Evolutionary conservation across 352 stramenopile species (phyloP).

Genomic region (Phytophthora cactorum): DNA sequence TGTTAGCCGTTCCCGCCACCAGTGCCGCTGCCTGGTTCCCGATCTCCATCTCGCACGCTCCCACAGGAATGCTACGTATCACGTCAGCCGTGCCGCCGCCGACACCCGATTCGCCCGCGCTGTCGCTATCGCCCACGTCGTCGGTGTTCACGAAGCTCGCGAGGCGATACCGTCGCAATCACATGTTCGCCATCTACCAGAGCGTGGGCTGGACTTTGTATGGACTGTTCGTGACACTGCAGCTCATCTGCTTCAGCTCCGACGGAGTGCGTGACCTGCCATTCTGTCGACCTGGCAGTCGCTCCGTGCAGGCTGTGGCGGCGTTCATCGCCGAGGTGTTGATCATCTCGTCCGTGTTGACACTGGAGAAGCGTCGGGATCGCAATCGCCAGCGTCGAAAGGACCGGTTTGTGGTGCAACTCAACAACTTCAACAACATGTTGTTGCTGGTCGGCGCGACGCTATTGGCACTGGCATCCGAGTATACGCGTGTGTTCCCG

Average conservation of each 20-base stretch:
- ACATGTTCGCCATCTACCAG: conserved; percentile 78
- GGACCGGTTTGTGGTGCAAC: conserved; percentile 66
- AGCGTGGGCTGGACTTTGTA: conserved; percentile 67
- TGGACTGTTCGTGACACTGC: conserved; percentile 51
- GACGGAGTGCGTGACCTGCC: conserved; percentile 23
- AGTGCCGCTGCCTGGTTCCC: conserved; percentile 64
- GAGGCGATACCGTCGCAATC: conserved; percentile 45
- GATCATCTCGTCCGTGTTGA: conserved; percentile 79
- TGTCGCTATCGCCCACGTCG: conserved; percentile 32
- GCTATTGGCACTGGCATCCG: conserved; percentile 62
- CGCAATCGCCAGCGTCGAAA: conserved; percentile 41
- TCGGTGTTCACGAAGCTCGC: conserved; percentile 34
- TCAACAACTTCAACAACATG: conserved; percentile 91
- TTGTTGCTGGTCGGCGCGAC: conserved; percentile 74
- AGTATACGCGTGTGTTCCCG: conserved; percentile 56
- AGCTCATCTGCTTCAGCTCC: conserved; percentile 42
- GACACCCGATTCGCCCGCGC: conserved; percentile 20
- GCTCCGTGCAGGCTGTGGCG: conserved; percentile 59
- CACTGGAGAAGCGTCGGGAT: conserved; percentile 56
- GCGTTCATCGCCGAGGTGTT: conserved; percentile 80
- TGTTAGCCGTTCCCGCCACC: conserved; percentile 62
- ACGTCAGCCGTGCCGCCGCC: conserved; percentile 31
- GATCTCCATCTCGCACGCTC: conserved; percentile 49
- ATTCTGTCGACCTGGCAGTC: conserved; percentile 53
- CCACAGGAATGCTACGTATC: conserved; percentile 38